Evolutionary conservation across 177 flowering plant genomes (phyloP), one percentile per base, ranked within the genome.

Genomic region (Vitis hybrid): DNA sequence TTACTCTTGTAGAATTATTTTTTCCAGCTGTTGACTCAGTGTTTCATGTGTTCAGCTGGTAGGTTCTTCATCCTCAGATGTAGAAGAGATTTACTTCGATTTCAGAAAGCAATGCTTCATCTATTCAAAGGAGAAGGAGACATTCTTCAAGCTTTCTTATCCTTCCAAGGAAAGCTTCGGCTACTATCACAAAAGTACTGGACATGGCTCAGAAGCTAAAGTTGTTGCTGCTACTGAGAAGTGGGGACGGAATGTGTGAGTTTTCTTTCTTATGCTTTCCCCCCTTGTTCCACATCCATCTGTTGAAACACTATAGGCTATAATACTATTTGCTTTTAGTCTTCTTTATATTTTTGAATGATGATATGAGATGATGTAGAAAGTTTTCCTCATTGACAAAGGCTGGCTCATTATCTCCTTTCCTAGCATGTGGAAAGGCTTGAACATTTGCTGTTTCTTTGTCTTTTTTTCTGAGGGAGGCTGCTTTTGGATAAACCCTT

Each of bases 221-320:
- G 82, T 90, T 76, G 70, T 55, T 70, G 69, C 83, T 77, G 98
- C 97, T 45, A 78, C 83, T 60, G 92, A 91, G 75, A 95, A 93
- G 79, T 95, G 99, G 99, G 98, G 99, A 64, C 89, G 98, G 61
- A 95, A 95, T 82, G 83, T 78, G 98, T 95, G 80, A 64, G 97
- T 81, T 75, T 20, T 65, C 64, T 65, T 55, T 60, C 57, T 3
- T 55, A 67, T 45, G 48, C 16, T 60, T 53, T 55, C 15, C 14
- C 14, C 52, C 18, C 11, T 59, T 15, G 2, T 39, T 39, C 8
- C 0, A 26, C 29, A 26, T 39, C 45, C 8, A 39, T 39, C 8
- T 39, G 45, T 39, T 5, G 5, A 26, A 39, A 7, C 45, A 5
- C 45, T 39, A 5, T 39, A 26, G 29, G 45, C 45, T 7, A 9